Conservation (phyloP, 768 basidiomycete genomes). For the Sarcomyxa edulis region DNA sequence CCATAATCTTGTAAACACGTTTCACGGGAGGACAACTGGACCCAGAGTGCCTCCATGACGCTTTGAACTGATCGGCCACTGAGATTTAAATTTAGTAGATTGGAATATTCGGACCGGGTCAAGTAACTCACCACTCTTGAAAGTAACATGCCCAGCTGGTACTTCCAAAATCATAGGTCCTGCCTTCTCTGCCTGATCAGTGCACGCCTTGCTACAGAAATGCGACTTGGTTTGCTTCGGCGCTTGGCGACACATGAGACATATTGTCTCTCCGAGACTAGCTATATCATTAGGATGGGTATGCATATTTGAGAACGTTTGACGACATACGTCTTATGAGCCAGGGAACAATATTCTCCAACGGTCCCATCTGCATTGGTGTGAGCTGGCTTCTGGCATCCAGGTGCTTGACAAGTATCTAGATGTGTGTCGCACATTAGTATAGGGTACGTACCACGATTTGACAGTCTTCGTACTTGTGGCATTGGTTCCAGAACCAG, state of each 20-base stretch:
- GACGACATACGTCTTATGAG: conserved; percentile 44
- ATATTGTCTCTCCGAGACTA: conserved; percentile 44
- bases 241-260: conserved; percentile 55
- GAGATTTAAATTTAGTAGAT: too few species aligned
- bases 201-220: conserved; percentile 56
- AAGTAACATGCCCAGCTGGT: conserved; percentile 52
- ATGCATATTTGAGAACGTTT: not conserved
- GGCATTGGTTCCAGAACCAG: conserved; percentile 10
- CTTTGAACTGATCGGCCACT: conserved; percentile 65
- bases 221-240: conserved; percentile 52
- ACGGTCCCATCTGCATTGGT: conserved; percentile 30
- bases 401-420: conserved; percentile 48
- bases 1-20: conserved; percentile 60
- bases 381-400: conserved; percentile 41
- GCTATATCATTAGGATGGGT: not conserved
- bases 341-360: conserved; percentile 45
- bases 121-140: conserved; percentile 54
- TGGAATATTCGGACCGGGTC: too few species aligned
- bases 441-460: too few species aligned
- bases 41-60: conserved; percentile 60
- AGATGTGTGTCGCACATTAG: conserved; percentile 5
- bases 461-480: conserved; percentile 8
- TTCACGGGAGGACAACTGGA: conserved; percentile 52
- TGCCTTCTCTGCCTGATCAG: conserved; percentile 45
- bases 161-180: conserved; percentile 59